Percentiles rank a stretch among this genome's conserved stretches.
Evolutionary conservation across 176 grass and related monocot species (phyloP).

Genomic region (Pontederia crassipes): DNA sequence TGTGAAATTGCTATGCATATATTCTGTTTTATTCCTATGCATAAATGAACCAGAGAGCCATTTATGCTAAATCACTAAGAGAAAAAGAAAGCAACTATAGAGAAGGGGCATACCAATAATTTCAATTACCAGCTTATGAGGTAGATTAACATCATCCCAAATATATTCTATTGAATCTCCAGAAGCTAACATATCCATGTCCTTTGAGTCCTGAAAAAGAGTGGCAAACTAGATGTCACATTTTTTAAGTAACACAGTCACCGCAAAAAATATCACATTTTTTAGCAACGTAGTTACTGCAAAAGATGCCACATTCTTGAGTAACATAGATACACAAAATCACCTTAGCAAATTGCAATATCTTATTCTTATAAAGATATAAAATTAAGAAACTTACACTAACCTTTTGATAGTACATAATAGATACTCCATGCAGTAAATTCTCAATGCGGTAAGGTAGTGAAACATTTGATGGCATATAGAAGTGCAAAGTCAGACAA

Average conservation of each 20-base stretch:
- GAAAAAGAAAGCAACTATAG: constrained; percentile 16
- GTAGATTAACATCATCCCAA: constrained; percentile 79
- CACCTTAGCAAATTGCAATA: too few relatives aligned
- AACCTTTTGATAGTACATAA: constrained; percentile 87
- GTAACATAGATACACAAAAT: too few relatives aligned
- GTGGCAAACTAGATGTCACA: too few relatives aligned
- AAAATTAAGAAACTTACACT: constrained; percentile 18
- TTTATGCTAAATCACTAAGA: constrained; percentile 7
- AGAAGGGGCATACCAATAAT: constrained; percentile 45
- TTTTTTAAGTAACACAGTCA: too few relatives aligned
- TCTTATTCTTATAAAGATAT: neutral
- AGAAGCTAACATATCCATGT: constrained; percentile 46
- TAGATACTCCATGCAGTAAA: constrained; percentile 46
- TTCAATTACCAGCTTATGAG: constrained; percentile 58
- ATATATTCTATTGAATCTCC: constrained; percentile 52
- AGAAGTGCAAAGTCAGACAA: constrained; percentile 58
- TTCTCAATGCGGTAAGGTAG: constrained; percentile 85
- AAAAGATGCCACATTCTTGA: too few relatives aligned
- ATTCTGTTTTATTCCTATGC: too few relatives aligned
- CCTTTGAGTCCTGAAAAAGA: constrained; percentile 53
- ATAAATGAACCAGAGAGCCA: too few relatives aligned
- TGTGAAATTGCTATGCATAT: too few relatives aligned
- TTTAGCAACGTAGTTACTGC: too few relatives aligned
- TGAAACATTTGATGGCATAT: constrained; percentile 37
- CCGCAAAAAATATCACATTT: too few relatives aligned